Conservation (phyloP, 2,329 filamentous ascomycete species). For the Sclerotinia spermophila region DNA sequence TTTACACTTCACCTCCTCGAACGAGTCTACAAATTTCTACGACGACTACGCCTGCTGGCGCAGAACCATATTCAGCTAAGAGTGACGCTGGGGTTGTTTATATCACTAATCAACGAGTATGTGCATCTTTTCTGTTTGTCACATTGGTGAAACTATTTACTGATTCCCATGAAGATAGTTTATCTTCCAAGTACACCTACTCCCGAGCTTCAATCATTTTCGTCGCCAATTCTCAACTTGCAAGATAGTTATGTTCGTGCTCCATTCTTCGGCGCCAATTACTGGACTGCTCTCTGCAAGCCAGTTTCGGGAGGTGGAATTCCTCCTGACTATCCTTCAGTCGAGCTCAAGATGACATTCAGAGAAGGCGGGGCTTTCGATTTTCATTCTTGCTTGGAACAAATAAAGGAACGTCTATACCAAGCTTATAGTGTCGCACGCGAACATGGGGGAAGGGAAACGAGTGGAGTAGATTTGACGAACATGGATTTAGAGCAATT, state of each 20-base stretch:
- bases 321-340: conserved; percentile 64
- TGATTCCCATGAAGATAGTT: conserved; percentile 59
- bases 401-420: conserved; percentile 76
- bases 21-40: conserved; percentile 72
- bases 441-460: conserved; percentile 56
- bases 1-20: conserved; percentile 76
- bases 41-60: conserved; percentile 56
- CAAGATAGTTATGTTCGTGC: conserved; percentile 82
- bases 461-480: conserved; percentile 50
- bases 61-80: conserved; percentile 63
- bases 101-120: conserved; percentile 80
- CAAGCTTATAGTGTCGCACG: conserved; percentile 74
- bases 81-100: conserved; percentile 73
- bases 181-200: conserved; percentile 76
- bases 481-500: conserved; percentile 79
- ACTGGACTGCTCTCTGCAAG: conserved; percentile 77
- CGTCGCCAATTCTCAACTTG: conserved; percentile 80
- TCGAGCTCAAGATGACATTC: conserved; percentile 84
- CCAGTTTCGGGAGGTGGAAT: conserved; percentile 83
- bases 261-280: conserved; percentile 90
- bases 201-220: conserved; percentile 73
- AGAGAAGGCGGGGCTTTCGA: conserved; percentile 94
- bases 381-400: conserved; percentile 78
- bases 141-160: conserved; percentile 17
- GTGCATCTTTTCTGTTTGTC: conserved; percentile 35